Base-by-base conservation (phyloP, 2,329 filamentous ascomycete species). In the Colletotrichum eremochloae region DNA sequence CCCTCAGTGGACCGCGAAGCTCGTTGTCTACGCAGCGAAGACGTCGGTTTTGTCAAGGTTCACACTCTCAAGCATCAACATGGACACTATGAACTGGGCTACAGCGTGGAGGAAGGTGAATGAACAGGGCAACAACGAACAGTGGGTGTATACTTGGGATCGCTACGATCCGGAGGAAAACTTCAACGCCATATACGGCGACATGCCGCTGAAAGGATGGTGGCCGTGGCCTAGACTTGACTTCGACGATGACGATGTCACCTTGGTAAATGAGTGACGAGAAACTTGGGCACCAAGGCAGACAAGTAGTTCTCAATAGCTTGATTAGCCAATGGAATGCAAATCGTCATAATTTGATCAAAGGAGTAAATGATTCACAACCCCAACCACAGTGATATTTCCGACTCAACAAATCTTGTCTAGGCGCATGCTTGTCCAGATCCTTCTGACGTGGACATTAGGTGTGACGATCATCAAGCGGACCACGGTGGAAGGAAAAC, bases 201-300 rank as follows among this genome's bases (percentile, higher is more conserved):
- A 68, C 5, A 46, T 74, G 46, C 71, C 71, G 8, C 48, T 74
- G 20, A 15, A 44, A 5, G 71, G 73, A 12, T 74, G 73, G 71
- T 74, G 71, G 73, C 71, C 73, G 0, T 74, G 71, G 67, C 67
- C 73, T 1, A 72, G 68, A 5, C 7, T 2, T 6, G 18, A 14
- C 2, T 1, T 48, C 3, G 44, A 48, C 8, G 44, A 48, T 48
- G 44, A 48, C 0, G 14, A 62, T 52, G n/a, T 15, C 1, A 42
- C 2, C 18, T 7, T 24, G 38, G 36, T 29, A 7, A 14, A 40
- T 29, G 36, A 7, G n/a, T 2, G 3, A 42, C 2, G 33, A 38
- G 18, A 5, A 5, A n/a, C 33, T 36, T 9, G 33, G 31, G 5
- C 2, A 46, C 4, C 20, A 5, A 38, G 33, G 11, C 33, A 38